Conservation (phyloP, 2,329 filamentous ascomycete genomes). For the Mycosphaerella sp. region DNA sequence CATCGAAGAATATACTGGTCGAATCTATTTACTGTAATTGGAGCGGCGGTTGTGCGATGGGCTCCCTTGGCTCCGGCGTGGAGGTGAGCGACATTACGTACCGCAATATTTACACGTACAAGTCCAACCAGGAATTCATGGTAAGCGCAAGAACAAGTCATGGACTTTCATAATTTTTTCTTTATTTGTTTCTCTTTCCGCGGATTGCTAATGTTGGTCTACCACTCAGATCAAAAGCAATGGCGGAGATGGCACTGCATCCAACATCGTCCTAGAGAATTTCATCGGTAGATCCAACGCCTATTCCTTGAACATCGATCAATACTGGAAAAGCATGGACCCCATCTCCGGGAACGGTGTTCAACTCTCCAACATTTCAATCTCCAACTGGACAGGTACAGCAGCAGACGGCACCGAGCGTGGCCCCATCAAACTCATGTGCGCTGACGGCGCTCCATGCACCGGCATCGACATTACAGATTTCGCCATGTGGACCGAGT, state of each 20-base stretch:
- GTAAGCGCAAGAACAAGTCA: background rate
- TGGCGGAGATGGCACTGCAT: conserved; percentile 50
- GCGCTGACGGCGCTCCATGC: conserved; percentile 48
- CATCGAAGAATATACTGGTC: conserved; percentile 49
- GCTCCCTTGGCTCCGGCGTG: conserved; percentile 46
- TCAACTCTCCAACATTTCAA: conserved; percentile 47
- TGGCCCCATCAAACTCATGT: conserved; percentile 50
- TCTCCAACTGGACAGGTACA: conserved; percentile 53
- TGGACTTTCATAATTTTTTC: background rate
- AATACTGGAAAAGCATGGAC: conserved; percentile 46
- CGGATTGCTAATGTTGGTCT: background rate
- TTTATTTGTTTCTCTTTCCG: no score
- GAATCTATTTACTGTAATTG: conserved; percentile 55
- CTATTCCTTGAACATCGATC: conserved; percentile 52
- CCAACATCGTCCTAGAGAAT: conserved; percentile 49
- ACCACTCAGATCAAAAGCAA: conserved; percentile 50
- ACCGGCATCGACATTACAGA: conserved; percentile 46
- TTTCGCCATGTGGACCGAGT: conserved; percentile 50
- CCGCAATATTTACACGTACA: conserved; percentile 48
- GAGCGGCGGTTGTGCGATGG: conserved; percentile 52
- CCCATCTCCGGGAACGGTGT: conserved; percentile 46
- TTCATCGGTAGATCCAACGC: conserved; percentile 56
- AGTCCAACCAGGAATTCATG: background rate
- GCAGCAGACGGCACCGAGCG: conserved; percentile 45
- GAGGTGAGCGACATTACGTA: conserved; percentile 50